A percentile compares a stretch with the other conserved stretches of the same genome.
Conservation (phyloP, 2,329 filamentous ascomycete species). For the Chrysoporthe austroafricana region DNA sequence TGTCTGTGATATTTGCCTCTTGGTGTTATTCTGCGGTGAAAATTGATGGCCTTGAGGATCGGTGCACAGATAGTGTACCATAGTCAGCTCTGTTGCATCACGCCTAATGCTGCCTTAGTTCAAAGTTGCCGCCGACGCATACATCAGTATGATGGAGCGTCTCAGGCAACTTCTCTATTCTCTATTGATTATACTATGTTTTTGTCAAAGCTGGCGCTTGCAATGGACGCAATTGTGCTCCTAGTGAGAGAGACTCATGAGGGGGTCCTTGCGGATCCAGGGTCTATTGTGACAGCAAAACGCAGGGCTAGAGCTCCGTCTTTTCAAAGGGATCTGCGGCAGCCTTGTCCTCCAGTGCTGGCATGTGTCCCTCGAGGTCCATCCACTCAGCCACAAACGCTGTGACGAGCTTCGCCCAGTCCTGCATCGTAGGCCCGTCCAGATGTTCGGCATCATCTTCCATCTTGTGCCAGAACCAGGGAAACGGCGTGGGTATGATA, state of each 20-base stretch:
- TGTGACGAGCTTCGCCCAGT: conserved; percentile 75
- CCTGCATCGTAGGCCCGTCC: conserved; percentile 71
- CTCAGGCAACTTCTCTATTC: neutral
- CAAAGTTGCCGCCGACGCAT: neutral
- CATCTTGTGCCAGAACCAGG: conserved; percentile 72
- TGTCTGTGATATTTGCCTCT: no score
- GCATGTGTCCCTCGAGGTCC: conserved; percentile 47
- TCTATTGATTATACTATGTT: neutral
- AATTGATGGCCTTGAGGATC: no score
- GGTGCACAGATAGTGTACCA: no score
- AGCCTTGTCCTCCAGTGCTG: neutral
- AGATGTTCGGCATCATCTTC: conserved; percentile 74
- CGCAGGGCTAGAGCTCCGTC: conserved; percentile 17
- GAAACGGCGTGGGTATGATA: conserved; percentile 74
- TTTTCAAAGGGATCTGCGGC: conserved; percentile 21
- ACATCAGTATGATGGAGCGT: neutral
- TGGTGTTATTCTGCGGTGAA: no score
- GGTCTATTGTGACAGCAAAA: neutral
- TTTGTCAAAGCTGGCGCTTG: neutral
- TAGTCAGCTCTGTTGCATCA: no score
- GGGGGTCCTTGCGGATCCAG: neutral
- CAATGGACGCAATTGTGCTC: neutral
- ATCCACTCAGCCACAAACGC: conserved; percentile 81
- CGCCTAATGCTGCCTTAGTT: neutral
- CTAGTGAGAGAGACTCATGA: neutral